phyloP scores from a whole-genome alignment of 2,329 filamentous ascomycete species.

The Colletotrichum tropicicola region DNA sequence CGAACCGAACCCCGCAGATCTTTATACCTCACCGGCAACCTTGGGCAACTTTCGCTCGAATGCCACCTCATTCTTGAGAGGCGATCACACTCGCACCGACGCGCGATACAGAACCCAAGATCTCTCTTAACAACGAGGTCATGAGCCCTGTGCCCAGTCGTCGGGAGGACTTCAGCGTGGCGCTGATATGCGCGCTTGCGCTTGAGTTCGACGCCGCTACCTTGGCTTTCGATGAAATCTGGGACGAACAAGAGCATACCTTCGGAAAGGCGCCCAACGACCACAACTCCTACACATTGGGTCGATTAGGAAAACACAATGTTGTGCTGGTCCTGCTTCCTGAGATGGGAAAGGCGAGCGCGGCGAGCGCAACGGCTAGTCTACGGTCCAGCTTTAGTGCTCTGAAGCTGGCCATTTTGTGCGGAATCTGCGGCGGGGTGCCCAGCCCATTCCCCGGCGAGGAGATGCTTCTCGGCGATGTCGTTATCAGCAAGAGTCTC shows the following conservation, averaged over 20 bases:
- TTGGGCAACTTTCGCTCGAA: neutral
- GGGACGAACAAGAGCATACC: constrained; percentile 32
- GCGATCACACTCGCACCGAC: no score
- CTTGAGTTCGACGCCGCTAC: constrained; percentile 17
- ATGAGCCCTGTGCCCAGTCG: neutral
- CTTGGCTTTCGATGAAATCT: constrained; percentile 37
- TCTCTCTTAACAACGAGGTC: neutral
- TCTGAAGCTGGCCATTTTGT: constrained; percentile 45
- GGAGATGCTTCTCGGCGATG: constrained; percentile 42
- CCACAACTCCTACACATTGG: constrained; percentile 39
- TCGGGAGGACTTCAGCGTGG: constrained; percentile 17
- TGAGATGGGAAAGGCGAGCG: constrained; percentile 39
- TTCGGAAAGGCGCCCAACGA: constrained; percentile 37
- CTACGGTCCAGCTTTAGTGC: constrained; percentile 43
- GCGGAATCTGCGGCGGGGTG: constrained; percentile 51
- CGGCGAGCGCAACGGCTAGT: constrained; percentile 35
- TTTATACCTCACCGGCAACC: neutral
- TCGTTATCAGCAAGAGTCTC: constrained; percentile 40
- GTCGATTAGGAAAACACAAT: constrained; percentile 34
- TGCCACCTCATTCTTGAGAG: no score
- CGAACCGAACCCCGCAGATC: neutral
- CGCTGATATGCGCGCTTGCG: constrained; percentile 20
- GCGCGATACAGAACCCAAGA: no score
- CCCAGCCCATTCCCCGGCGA: constrained; percentile 23
- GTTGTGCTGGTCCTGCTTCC: constrained; percentile 40